Evolutionary conservation across 495 filamentous ascomycete species (phyloP).

Genomic region (Daldinia caldariorum): DNA sequence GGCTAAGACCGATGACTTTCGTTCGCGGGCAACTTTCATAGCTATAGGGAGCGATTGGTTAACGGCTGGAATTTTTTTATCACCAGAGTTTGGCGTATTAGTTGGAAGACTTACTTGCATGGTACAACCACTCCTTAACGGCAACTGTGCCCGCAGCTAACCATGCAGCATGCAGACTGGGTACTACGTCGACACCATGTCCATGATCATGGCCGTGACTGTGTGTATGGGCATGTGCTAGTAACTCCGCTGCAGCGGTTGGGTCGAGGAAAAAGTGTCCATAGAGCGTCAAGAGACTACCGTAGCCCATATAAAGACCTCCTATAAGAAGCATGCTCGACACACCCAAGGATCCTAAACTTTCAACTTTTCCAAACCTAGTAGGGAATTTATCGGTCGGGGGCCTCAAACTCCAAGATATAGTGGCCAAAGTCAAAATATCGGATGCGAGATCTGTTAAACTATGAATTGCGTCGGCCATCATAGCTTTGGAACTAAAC

Average conservation of each 20-base stretch:
- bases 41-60: constrained; percentile 60
- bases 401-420: constrained; percentile 86
- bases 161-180: constrained; percentile 94
- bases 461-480: constrained; percentile 95
- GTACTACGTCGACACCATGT: constrained; percentile 71
- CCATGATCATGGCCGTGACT: constrained; percentile 63
- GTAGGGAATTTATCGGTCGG: constrained; percentile 84
- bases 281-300: constrained; percentile 76
- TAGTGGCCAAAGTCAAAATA: constrained; percentile 89
- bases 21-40: constrained; percentile 94
- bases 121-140: constrained; percentile 96
- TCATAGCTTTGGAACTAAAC: constrained; percentile 92
- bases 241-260: constrained; percentile 63
- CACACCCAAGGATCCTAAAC: constrained; percentile 90
- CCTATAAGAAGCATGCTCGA: constrained; percentile 87
- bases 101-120: constrained; percentile 76
- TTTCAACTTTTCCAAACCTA: constrained; percentile 98
- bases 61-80: constrained; percentile 9
- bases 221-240: constrained; percentile 68
- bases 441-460: constrained; percentile 95
- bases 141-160: constrained; percentile 89
- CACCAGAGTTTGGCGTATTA: not conserved
- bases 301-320: constrained; percentile 88
- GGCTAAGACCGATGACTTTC: constrained; percentile 94
- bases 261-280: constrained; percentile 82